Evolutionary conservation across 768 basidiomycete genomes (phyloP).

Genomic region (Megacollybia marginata): DNA sequence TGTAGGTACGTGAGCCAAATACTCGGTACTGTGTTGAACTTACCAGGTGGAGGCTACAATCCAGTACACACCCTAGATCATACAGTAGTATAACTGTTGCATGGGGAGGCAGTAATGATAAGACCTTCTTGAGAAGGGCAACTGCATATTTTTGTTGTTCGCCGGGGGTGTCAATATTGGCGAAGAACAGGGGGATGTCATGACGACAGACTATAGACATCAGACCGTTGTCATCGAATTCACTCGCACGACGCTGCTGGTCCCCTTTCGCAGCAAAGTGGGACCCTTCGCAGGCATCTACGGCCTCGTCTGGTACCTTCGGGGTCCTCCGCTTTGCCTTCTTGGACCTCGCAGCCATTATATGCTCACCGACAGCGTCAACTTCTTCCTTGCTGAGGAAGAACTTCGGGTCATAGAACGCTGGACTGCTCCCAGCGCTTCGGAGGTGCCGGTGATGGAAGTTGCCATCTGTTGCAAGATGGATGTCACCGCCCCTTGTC

Average conservation of each 20-base stretch:
- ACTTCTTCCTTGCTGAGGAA: neutral
- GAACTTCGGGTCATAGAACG: neutral
- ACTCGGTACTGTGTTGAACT: neutral
- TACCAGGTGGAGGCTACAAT: neutral
- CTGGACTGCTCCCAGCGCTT: neutral
- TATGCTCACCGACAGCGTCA: neutral
- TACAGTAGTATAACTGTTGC: neutral
- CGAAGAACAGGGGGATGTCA: neutral
- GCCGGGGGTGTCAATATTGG: neutral
- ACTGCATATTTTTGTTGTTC: neutral
- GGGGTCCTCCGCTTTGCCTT: neutral
- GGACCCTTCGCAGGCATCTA: neutral
- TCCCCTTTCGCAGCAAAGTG: conserved; percentile 6
- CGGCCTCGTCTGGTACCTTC: neutral
- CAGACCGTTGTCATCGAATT: conserved; percentile 8
- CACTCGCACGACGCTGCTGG: neutral
- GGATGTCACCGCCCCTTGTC: neutral
- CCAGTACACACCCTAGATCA: neutral
- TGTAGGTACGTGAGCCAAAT: neutral
- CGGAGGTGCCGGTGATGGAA: neutral
- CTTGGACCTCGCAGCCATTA: neutral
- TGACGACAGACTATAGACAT: neutral
- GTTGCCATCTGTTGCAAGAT: neutral
- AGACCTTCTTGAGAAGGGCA: conserved; percentile 3
- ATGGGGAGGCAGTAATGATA: neutral